Evolutionary conservation across 352 stramenopile genomes (phyloP).

Genomic region (Phytophthora pistaciae): DNA sequence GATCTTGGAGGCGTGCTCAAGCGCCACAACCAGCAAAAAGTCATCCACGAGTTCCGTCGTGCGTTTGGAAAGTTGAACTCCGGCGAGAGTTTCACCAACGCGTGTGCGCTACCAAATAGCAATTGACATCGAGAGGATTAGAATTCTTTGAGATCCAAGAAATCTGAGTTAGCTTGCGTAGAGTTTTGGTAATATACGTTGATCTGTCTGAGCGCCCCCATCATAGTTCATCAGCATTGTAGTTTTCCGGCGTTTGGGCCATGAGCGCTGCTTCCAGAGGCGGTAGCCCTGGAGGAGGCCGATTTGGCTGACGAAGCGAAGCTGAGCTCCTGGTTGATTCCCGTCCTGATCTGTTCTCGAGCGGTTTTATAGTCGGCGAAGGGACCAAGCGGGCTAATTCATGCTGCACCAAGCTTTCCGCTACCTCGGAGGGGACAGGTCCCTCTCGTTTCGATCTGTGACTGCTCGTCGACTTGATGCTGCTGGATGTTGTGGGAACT

Average conservation of each 20-base stretch:
- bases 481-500: background rate
- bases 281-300: slow-evolving; percentile 6
- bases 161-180: too few relatives aligned
- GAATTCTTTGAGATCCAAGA: too few relatives aligned
- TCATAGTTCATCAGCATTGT: background rate
- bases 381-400: slow-evolving; percentile 10
- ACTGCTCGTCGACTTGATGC: slow-evolving; percentile 1
- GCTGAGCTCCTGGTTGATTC: background rate
- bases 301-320: background rate
- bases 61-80: too few relatives aligned
- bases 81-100: too few relatives aligned
- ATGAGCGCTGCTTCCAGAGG: background rate
- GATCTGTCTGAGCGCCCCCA: too few relatives aligned
- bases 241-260: background rate
- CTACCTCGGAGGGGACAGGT: slow-evolving; percentile 4
- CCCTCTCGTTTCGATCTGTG: slow-evolving; percentile 15
- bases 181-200: too few relatives aligned
- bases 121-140: too few relatives aligned
- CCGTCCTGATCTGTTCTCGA: slow-evolving; percentile 9
- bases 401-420: slow-evolving; percentile 14
- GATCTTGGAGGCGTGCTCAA: too few relatives aligned
- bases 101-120: too few relatives aligned
- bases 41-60: too few relatives aligned
- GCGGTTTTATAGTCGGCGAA: slow-evolving; percentile 11
- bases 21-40: too few relatives aligned